Evolutionary conservation across 345 rosid species (phyloP).

Genomic region (Lumnitzera racemosa): DNA sequence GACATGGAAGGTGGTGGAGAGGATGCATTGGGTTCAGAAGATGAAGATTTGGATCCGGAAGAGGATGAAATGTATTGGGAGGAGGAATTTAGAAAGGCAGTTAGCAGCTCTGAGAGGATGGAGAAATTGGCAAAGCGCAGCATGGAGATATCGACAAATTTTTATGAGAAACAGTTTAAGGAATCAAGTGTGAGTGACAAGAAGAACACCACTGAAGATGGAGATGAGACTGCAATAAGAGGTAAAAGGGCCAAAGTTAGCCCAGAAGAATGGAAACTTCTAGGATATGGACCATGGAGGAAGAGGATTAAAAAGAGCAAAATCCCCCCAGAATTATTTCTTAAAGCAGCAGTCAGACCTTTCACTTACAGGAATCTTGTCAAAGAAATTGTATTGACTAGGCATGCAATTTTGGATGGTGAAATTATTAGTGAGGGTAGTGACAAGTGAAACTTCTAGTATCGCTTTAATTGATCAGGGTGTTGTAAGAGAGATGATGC

Average conservation of each 20-base stretch:
- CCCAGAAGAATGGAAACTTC: conserved; percentile 69
- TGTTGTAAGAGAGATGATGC: too few species aligned
- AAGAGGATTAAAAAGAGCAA: conserved; percentile 66
- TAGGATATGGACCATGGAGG: conserved; percentile 70
- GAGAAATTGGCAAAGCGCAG: conserved; percentile 63
- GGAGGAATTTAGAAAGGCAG: conserved; percentile 54
- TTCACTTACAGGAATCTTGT: conserved; percentile 89
- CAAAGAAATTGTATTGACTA: conserved; percentile 87
- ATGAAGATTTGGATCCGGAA: conserved; percentile 33
- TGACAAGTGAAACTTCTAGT: too few species aligned
- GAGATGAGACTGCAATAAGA: conserved; percentile 63
- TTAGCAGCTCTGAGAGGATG: conserved; percentile 63
- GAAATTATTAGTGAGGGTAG: conserved; percentile 26
- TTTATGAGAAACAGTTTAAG: conserved; percentile 49
- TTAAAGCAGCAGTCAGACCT: conserved; percentile 79
- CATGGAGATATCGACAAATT: conserved; percentile 30
- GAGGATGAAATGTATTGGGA: conserved; percentile 56
- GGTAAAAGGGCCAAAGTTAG: conserved; percentile 67
- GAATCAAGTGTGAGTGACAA: conserved; percentile 27
- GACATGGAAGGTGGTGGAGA: conserved; percentile 16
- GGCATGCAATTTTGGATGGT: conserved; percentile 90
- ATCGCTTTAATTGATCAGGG: too few species aligned
- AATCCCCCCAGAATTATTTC: conserved; percentile 76
- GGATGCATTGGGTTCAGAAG: conserved; percentile 25
- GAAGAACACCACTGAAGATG: conserved; percentile 21